phyloP scores from a whole-genome alignment of 2,329 filamentous ascomycete genomes.

The Calonectria ilicicola region DNA sequence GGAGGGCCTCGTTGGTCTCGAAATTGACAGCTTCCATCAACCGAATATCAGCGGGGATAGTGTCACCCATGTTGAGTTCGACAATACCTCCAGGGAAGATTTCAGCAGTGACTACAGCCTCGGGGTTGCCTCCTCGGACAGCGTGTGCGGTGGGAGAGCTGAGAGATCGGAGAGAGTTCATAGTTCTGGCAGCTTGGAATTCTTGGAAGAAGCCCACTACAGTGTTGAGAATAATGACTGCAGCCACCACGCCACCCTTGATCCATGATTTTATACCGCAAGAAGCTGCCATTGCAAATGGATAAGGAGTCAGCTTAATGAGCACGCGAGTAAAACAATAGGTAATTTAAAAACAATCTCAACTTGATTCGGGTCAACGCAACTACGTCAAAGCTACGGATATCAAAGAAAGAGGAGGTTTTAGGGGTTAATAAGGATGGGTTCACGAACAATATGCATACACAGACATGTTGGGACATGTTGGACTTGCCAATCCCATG shows the following conservation, averaged over 20 bases:
- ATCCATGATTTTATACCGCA: conserved; percentile 70
- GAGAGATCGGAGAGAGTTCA: conserved; percentile 59
- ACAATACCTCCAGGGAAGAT: conserved; percentile 71
- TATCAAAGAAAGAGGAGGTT: too few species aligned
- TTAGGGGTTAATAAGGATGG: neutral
- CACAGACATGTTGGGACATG: too few species aligned
- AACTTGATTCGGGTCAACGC: too few species aligned
- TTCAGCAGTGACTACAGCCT: conserved; percentile 53
- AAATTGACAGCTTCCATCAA: conserved; percentile 72
- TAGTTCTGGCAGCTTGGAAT: conserved; percentile 60
- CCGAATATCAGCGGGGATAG: conserved; percentile 69
- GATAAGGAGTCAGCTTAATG: too few species aligned
- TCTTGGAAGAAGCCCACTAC: conserved; percentile 62
- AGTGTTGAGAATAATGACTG: conserved; percentile 69
- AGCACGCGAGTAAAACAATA: too few species aligned
- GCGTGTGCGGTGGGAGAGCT: conserved; percentile 58
- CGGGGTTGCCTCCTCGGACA: conserved; percentile 54
- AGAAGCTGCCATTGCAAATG: conserved; percentile 64
- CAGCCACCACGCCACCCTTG: conserved; percentile 69
- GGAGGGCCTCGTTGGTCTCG: conserved; percentile 74
- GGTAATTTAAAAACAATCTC: too few species aligned
- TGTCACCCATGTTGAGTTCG: conserved; percentile 66
- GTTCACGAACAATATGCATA: neutral
- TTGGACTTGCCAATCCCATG: neutral
- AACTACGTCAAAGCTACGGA: too few species aligned